Evolutionary conservation across 2,329 filamentous ascomycete species (phyloP).

Genomic region (Aureobasidium sp.): DNA sequence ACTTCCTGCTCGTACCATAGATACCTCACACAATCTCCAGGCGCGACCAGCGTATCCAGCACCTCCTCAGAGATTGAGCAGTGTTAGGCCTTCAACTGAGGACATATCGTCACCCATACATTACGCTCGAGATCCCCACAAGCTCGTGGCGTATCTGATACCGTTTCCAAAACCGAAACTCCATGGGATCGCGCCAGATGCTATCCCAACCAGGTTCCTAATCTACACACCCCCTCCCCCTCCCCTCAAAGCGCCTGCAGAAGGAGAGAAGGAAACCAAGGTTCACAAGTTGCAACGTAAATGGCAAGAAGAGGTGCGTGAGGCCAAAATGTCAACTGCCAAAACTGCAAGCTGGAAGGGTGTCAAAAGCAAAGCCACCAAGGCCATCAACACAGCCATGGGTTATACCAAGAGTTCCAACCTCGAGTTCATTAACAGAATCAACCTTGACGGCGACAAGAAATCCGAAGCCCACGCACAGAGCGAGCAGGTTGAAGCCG

Average conservation of each 20-base stretch:
- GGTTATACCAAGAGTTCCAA: conserved; percentile 35
- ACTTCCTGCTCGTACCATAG: neutral
- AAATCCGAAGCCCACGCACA: conserved; percentile 23
- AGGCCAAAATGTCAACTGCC: conserved; percentile 36
- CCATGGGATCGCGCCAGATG: conserved; percentile 26
- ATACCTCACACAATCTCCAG: neutral
- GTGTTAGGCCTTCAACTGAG: neutral
- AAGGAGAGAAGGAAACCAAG: conserved; percentile 37
- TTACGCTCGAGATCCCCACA: conserved; percentile 37
- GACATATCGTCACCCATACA: conserved; percentile 31
- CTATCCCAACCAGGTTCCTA: conserved; percentile 36
- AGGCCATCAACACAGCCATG: conserved; percentile 36
- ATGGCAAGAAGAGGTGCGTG: conserved; percentile 41
- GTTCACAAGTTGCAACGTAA: conserved; percentile 39
- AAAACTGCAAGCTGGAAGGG: conserved; percentile 38
- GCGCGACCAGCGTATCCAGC: neutral
- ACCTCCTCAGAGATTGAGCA: neutral
- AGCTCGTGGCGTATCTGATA: conserved; percentile 38
- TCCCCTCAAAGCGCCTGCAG: conserved; percentile 34
- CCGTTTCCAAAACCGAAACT: conserved; percentile 39
- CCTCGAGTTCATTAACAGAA: conserved; percentile 39
- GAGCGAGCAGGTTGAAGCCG: conserved; percentile 27
- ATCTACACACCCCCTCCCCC: conserved; percentile 41
- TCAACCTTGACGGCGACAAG: conserved; percentile 23
- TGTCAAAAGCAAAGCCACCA: conserved; percentile 36